These are phyloP conservation scores for Trichoderma arundinaceum DNA, from an alignment of 2,329 filamentous ascomycete species.

Conservation along the genomic window DNA sequence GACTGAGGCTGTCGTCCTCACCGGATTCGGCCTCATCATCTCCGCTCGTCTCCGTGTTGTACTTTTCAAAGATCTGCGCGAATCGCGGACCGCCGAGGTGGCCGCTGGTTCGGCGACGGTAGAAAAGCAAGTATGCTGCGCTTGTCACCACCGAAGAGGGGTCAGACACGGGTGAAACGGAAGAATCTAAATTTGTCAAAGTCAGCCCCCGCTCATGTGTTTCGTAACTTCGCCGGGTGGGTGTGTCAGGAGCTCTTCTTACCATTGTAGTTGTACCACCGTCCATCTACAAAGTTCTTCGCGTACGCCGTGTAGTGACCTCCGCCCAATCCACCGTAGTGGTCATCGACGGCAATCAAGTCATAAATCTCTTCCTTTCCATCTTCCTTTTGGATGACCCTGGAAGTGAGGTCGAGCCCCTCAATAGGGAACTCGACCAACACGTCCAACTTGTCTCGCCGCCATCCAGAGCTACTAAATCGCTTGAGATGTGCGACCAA, in stretches of 20 bases:
- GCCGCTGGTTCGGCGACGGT: slow-evolving; percentile 77
- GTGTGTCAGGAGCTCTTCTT: slow-evolving; percentile 44
- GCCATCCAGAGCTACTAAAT: slow-evolving; percentile 82
- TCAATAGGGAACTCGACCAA: slow-evolving; percentile 90
- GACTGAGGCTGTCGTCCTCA: slow-evolving; percentile 70
- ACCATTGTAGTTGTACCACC: slow-evolving; percentile 99
- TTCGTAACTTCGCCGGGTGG: too few species aligned
- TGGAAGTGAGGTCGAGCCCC: slow-evolving; percentile 78
- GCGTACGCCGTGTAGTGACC: slow-evolving; percentile 96
- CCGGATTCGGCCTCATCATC: slow-evolving; percentile 62
- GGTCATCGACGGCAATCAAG: slow-evolving; percentile 93
- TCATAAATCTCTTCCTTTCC: slow-evolving; percentile 88
- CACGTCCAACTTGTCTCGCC: slow-evolving; percentile 90
- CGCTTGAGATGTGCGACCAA: slow-evolving; percentile 94
- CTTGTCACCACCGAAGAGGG: slow-evolving; percentile 69
- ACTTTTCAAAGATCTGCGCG: slow-evolving; percentile 70
- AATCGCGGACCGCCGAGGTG: slow-evolving; percentile 83
- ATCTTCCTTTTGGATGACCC: slow-evolving; percentile 79
- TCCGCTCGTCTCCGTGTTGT: slow-evolving; percentile 58
- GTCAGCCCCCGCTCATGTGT: slow-evolving; percentile 47
- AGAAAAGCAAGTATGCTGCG: slow-evolving; percentile 92
- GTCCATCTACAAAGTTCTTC: slow-evolving; percentile 84
- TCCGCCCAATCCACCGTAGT: slow-evolving; percentile 90
- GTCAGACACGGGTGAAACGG: slow-evolving; percentile 66
- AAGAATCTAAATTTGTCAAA: slow-evolving; percentile 66